Percentiles rank a stretch among this genome's conserved stretches.
Conservation (phyloP, 2,329 filamentous ascomycete genomes). For the Exophiala alcalophila region DNA sequence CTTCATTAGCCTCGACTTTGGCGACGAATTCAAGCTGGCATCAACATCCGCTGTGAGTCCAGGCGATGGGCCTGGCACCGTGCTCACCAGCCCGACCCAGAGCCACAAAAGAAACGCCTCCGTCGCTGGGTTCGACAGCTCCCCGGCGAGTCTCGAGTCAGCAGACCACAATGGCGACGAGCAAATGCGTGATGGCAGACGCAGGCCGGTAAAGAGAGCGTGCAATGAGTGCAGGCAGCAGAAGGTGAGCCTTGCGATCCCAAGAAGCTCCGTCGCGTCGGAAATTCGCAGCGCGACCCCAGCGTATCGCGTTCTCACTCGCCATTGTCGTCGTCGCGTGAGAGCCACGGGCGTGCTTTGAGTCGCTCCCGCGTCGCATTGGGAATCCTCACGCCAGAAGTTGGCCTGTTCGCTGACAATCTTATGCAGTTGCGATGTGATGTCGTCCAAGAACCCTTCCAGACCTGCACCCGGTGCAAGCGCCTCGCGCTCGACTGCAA, state of each 20-base stretch:
- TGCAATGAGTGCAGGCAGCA: conserved; percentile 70
- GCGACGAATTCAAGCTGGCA: conserved; percentile 27
- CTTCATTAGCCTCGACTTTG: conserved; percentile 16
- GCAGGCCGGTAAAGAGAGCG: conserved; percentile 57
- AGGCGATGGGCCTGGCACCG: conserved; percentile 30
- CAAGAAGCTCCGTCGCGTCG: background rate
- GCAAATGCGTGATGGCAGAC: conserved; percentile 41
- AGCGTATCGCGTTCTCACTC: conserved; percentile 6
- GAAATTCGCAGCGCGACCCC: too few relatives aligned
- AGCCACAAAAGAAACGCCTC: conserved; percentile 43
- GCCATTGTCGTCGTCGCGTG: too few relatives aligned
- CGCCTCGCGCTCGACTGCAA: conserved; percentile 63
- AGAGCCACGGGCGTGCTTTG: too few relatives aligned
- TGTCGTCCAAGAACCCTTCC: conserved; percentile 63
- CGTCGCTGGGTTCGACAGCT: conserved; percentile 46
- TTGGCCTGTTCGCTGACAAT: conserved; percentile 17
- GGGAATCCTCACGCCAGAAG: conserved; percentile 20
- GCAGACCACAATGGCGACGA: conserved; percentile 40
- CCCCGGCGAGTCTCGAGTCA: conserved; percentile 42
- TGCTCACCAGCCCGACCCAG: conserved; percentile 31
- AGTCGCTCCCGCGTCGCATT: conserved; percentile 4
- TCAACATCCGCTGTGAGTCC: conserved; percentile 19
- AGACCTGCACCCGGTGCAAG: conserved; percentile 59
- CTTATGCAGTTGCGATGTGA: conserved; percentile 60
- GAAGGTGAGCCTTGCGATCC: conserved; percentile 57